Percentiles rank a stretch among this genome's conserved stretches.
phyloP scores from a whole-genome alignment of 2,329 filamentous ascomycete genomes.

The Zymoseptoria brevis region DNA sequence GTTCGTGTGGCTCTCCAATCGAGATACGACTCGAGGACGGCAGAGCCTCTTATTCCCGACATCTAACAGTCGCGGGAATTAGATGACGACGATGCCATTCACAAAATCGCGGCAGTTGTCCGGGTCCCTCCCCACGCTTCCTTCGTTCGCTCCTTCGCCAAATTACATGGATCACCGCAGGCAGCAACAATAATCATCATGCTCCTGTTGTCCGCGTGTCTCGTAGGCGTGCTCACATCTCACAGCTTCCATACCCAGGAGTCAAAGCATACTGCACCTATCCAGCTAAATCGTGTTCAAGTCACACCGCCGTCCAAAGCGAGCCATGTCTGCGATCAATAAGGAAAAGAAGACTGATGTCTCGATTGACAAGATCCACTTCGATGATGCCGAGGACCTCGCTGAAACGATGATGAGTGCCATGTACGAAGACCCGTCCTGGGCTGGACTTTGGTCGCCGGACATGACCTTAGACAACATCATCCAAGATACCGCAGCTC shows the following conservation, averaged over 20 bases:
- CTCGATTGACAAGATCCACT: neutral
- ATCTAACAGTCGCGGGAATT: no score
- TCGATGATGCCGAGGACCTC: neutral
- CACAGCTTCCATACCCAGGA: neutral
- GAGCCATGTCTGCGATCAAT: neutral
- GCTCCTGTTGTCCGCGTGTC: neutral
- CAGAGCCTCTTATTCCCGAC: no score
- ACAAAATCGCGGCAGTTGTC: no score
- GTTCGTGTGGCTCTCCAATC: no score
- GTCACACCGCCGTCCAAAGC: neutral
- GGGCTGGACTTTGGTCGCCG: neutral
- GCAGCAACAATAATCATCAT: neutral
- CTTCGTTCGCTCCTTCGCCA: no score
- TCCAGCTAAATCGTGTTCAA: neutral
- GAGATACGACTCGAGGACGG: no score
- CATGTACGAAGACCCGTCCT: neutral
- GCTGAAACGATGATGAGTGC: neutral
- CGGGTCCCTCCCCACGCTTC: no score
- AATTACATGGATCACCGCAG: neutral
- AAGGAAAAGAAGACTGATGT: neutral
- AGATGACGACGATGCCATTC: no score
- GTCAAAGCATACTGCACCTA: neutral
- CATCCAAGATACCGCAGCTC: neutral
- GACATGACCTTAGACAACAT: neutral
- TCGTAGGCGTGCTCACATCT: neutral